These are phyloP conservation scores for Daedalea quercina DNA, from an alignment of 768 basidiomycete species.

Conservation along the genomic window DNA sequence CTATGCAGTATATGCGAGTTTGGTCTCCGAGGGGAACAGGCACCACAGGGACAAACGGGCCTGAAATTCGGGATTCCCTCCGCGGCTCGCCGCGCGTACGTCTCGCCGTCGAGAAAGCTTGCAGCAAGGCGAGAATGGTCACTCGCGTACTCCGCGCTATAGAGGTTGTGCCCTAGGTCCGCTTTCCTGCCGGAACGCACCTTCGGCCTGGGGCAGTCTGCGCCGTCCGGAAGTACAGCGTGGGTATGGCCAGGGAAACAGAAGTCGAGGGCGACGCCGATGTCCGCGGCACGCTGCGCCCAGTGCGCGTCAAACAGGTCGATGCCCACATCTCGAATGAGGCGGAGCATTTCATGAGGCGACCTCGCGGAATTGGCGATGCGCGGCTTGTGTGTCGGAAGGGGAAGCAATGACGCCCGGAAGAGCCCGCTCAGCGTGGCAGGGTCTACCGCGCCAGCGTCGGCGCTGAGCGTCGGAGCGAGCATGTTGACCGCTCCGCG, in stretches of 20 bases:
- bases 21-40: slow-evolving; percentile 45
- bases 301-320: slow-evolving; percentile 75
- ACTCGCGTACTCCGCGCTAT: slow-evolving; percentile 44
- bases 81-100: not conserved
- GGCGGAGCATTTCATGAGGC: slow-evolving; percentile 70
- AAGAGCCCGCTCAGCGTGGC: slow-evolving; percentile 37
- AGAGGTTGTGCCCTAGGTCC: slow-evolving; percentile 71
- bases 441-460: not conserved
- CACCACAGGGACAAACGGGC: slow-evolving; percentile 41
- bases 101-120: slow-evolving; percentile 25
- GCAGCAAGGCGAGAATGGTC: slow-evolving; percentile 56
- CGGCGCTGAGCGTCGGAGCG: not conserved
- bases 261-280: slow-evolving; percentile 78
- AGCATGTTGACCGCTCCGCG: not conserved
- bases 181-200: slow-evolving; percentile 19
- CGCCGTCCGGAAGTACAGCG: not conserved
- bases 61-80: not conserved
- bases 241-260: slow-evolving; percentile 34
- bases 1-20: slow-evolving; percentile 38
- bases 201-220: slow-evolving; percentile 4
- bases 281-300: slow-evolving; percentile 59
- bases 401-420: slow-evolving; percentile 47
- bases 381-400: slow-evolving; percentile 56
- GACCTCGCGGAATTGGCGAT: slow-evolving; percentile 45
- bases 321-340: slow-evolving; percentile 58